Evolutionary conservation across 345 rosid genomes (phyloP).

Genomic region (Durio zibethinus): DNA sequence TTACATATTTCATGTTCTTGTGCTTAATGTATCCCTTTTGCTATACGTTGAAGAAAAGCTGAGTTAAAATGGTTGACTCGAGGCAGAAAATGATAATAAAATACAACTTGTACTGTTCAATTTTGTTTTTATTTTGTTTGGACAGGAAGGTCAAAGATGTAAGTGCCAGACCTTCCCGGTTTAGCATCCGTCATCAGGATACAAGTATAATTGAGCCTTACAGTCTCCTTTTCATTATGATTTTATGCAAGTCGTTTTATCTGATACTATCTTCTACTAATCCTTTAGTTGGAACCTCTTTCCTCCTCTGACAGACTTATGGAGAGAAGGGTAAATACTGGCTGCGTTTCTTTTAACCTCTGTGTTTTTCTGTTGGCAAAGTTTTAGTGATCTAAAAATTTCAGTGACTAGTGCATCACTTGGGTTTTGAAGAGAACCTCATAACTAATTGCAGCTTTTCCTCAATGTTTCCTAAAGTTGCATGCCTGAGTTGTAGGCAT

Average conservation of each 20-base stretch:
- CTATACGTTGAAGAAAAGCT: not conserved
- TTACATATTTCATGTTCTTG: too few species aligned
- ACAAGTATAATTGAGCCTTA: not conserved
- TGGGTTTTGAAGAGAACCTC: too few species aligned
- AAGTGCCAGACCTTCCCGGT: not conserved
- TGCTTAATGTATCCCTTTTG: not conserved
- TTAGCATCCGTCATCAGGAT: too few species aligned
- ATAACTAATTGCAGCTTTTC: too few species aligned
- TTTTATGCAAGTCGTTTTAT: not conserved
- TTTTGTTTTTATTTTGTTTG: not conserved
- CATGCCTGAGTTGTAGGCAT: too few species aligned
- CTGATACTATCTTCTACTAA: too few species aligned
- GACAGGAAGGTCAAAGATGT: constrained; percentile 3
- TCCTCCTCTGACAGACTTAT: not conserved
- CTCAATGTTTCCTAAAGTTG: too few species aligned
- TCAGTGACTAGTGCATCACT: too few species aligned
- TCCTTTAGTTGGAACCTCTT: not conserved
- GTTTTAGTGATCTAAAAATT: too few species aligned
- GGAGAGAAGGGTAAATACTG: not conserved
- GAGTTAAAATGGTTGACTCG: not conserved
- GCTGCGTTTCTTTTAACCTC: not conserved
- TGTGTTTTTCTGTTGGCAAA: not conserved
- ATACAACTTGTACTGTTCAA: too few species aligned
- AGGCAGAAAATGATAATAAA: not conserved
- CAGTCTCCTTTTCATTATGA: not conserved